Conservation (phyloP, 2,329 filamentous ascomycete species). For the Metarhizium robertsii region DNA sequence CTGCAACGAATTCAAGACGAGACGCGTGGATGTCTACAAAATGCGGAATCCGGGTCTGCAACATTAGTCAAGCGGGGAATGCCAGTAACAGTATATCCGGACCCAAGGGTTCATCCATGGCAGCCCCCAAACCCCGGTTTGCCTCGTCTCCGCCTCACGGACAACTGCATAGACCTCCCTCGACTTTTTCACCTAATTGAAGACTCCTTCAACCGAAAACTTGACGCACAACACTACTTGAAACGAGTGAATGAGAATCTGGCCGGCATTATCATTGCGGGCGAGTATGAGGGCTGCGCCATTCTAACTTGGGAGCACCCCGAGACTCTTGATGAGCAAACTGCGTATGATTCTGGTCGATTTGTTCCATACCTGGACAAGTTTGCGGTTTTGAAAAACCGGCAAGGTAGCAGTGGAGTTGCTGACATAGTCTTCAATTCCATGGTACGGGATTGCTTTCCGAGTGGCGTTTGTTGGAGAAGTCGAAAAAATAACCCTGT, state of each 20-base stretch:
- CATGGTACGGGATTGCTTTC: slow-evolving; percentile 86
- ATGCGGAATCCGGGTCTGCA: slow-evolving; percentile 35
- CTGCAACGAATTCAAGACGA: slow-evolving; percentile 48
- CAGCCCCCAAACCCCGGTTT: slow-evolving; percentile 49
- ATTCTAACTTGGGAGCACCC: slow-evolving; percentile 91
- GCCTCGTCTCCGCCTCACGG: slow-evolving; percentile 60
- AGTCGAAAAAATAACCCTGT: slow-evolving; percentile 87
- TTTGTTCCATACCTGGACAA: slow-evolving; percentile 94
- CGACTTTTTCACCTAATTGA: slow-evolving; percentile 82
- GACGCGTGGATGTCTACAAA: slow-evolving; percentile 20
- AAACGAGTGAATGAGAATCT: slow-evolving; percentile 69
- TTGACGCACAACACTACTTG: slow-evolving; percentile 79
- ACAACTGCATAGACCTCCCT: slow-evolving; percentile 72
- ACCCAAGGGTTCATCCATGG: slow-evolving; percentile 65
- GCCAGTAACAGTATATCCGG: slow-evolving; percentile 74
- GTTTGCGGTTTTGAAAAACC: slow-evolving; percentile 83
- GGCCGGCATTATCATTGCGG: slow-evolving; percentile 88
- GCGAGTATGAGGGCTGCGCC: slow-evolving; percentile 92
- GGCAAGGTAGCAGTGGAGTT: slow-evolving; percentile 84
- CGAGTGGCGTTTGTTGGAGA: slow-evolving; percentile 83
- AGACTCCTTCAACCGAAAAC: slow-evolving; percentile 78
- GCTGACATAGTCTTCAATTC: slow-evolving; percentile 95
- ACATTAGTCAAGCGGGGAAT: slow-evolving; percentile 89
- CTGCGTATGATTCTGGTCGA: slow-evolving; percentile 43
- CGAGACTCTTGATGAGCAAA: slow-evolving; percentile 45